Evolutionary conservation across 1,139 yeast species (phyloP).

Genomic region (Pichia sp.): DNA sequence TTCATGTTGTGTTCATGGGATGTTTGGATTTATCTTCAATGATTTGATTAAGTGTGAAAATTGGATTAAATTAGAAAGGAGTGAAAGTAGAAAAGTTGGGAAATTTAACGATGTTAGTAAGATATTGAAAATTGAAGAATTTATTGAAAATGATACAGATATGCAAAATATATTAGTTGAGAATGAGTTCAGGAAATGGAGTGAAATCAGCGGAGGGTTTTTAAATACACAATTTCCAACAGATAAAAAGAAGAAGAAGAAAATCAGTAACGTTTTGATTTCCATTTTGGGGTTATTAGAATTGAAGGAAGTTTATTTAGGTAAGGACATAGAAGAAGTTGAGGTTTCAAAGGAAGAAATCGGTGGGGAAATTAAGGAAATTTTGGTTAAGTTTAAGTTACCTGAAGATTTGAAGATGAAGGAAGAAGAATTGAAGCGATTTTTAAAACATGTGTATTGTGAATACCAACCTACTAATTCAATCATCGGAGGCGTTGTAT

Average conservation of each 20-base stretch:
- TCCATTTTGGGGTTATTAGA: slow-evolving; percentile 52
- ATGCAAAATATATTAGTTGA: slow-evolving; percentile 45
- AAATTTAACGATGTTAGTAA: slow-evolving; percentile 44
- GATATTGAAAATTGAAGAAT: slow-evolving; percentile 41
- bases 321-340: slow-evolving; percentile 20
- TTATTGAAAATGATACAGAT: slow-evolving; percentile 35
- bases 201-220: slow-evolving; percentile 25
- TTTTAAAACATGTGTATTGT: slow-evolving; percentile 49
- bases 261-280: slow-evolving; percentile 58
- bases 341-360: slow-evolving; percentile 22
- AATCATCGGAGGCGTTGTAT: slow-evolving; percentile 79
- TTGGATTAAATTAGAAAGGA: slow-evolving; percentile 46
- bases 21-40: slow-evolving; percentile 74
- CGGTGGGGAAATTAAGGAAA: slow-evolving; percentile 22
- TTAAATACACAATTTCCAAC: slow-evolving; percentile 33
- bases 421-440: slow-evolving; percentile 34
- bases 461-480: slow-evolving; percentile 87
- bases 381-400: slow-evolving; percentile 33
- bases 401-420: slow-evolving; percentile 29
- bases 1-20: slow-evolving; percentile 65
- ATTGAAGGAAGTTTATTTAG: slow-evolving; percentile 13
- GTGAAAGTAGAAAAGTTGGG: slow-evolving; percentile 42
- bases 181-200: slow-evolving; percentile 45
- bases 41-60: slow-evolving; percentile 67
- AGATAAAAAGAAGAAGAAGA: slow-evolving; percentile 46